Evolutionary conservation across 73 alveolate genomes (phyloP).

Genomic region (Tetrahymena borealis): DNA sequence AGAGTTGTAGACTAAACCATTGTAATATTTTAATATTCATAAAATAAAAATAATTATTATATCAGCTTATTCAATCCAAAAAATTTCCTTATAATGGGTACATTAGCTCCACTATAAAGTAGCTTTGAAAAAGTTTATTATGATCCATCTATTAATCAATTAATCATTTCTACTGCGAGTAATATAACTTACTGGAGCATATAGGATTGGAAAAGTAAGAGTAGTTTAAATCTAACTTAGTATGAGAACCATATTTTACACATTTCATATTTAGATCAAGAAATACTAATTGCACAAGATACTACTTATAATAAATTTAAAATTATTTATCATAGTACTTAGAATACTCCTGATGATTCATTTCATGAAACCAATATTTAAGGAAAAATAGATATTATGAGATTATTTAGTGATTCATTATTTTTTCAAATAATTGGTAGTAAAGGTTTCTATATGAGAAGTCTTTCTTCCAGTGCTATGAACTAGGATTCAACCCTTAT

Average conservation of each 20-base stretch:
- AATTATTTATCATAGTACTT: background rate
- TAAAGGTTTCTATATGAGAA: background rate
- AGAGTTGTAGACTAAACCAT: background rate
- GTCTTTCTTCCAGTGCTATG: too few relatives aligned
- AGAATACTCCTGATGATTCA: background rate
- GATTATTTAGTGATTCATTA: background rate
- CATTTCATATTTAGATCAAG: background rate
- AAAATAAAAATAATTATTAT: too few relatives aligned
- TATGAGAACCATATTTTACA: too few relatives aligned
- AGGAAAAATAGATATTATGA: background rate
- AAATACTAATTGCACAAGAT: background rate
- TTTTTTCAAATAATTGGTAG: background rate
- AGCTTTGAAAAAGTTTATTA: too few relatives aligned
- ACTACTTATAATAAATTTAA: background rate
- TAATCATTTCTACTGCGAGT: background rate
- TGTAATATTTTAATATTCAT: background rate
- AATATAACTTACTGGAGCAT: background rate
- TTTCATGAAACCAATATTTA: background rate
- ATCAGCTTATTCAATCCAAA: background rate
- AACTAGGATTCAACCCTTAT: too few relatives aligned
- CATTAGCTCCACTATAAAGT: background rate
- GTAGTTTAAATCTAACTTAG: too few relatives aligned
- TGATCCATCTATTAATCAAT: background rate
- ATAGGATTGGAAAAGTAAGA: background rate
- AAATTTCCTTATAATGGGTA: background rate